phyloP scores from a whole-genome alignment of 345 rosid genomes.

The Brassica juncea region DNA sequence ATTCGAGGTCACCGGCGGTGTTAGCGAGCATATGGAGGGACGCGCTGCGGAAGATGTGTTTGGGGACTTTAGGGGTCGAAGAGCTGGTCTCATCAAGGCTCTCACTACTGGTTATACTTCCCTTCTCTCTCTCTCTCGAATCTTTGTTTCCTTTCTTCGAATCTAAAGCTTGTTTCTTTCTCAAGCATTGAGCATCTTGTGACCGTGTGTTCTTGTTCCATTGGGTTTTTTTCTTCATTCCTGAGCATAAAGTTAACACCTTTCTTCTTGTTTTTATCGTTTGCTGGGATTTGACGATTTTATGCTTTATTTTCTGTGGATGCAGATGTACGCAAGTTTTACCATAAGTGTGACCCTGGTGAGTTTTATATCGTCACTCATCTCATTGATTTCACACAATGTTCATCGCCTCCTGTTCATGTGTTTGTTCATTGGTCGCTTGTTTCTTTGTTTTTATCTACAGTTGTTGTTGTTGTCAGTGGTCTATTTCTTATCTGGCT shows the following conservation, averaged over 20 bases:
- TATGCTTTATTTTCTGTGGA: conserved; percentile 1
- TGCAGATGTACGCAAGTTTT: conserved; percentile 68
- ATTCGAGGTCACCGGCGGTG: neutral
- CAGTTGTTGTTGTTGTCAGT: neutral
- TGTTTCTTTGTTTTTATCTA: neutral
- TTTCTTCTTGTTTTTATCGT: neutral
- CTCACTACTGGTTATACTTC: conserved; percentile 51
- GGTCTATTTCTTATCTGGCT: neutral
- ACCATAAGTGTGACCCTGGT: conserved; percentile 72
- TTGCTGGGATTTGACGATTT: neutral
- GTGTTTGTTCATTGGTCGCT: neutral
- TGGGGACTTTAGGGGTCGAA: conserved; percentile 66
- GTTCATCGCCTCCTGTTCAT: neutral
- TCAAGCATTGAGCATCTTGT: neutral
- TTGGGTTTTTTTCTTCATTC: conserved; percentile 1
- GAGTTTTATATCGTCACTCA: conserved; percentile 29
- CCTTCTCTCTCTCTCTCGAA: conserved; percentile 8
- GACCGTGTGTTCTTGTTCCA: neutral
- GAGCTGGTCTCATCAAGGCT: conserved; percentile 70
- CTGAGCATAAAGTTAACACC: neutral
- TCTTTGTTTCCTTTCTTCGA: conserved; percentile 2
- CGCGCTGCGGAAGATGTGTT: conserved; percentile 77
- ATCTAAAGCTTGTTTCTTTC: conserved; percentile 29
- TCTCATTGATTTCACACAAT: neutral
- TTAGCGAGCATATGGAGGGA: conserved; percentile 44